phyloP scores from a whole-genome alignment of 2,329 filamentous ascomycete species.

The Colletotrichum incanum region DNA sequence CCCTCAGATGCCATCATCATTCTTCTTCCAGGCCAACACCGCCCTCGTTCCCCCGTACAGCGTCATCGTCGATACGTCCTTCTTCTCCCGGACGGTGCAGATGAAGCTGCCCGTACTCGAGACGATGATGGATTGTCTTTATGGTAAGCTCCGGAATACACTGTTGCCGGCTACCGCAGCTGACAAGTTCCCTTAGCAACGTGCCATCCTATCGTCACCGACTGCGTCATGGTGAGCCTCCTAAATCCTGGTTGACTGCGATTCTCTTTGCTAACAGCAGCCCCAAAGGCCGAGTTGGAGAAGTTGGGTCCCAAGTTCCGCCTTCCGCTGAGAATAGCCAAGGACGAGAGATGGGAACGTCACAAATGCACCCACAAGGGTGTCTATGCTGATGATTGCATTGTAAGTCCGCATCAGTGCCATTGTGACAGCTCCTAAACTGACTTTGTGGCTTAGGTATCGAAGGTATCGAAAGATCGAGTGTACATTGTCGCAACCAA shows the following conservation, averaged over 20 bases:
- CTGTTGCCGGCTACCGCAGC: neutral
- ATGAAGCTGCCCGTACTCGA: constrained; percentile 90
- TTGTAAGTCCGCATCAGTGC: neutral
- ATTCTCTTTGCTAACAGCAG: neutral
- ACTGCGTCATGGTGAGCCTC: constrained; percentile 57
- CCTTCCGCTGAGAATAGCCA: constrained; percentile 86
- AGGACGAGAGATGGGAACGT: constrained; percentile 90
- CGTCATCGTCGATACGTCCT: constrained; percentile 81
- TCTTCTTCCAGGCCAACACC: constrained; percentile 93
- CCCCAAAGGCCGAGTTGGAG: neutral
- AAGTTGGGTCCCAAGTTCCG: constrained; percentile 80
- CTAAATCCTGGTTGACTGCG: neutral
- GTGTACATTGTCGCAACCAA: constrained; percentile 85
- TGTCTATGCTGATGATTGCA: constrained; percentile 75
- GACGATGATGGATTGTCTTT: constrained; percentile 93
- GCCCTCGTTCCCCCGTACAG: constrained; percentile 87
- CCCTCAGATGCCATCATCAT: constrained; percentile 83
- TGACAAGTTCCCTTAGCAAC: constrained; percentile 69
- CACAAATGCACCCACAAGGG: constrained; percentile 93
- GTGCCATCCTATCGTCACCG: constrained; percentile 89
- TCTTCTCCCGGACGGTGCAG: constrained; percentile 75
- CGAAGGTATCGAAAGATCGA: constrained; percentile 71
- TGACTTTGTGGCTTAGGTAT: constrained; percentile 86
- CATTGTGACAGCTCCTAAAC: constrained; percentile 63
- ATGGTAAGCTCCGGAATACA: constrained; percentile 52